Percentiles rank a stretch among this genome's conserved stretches.
phyloP scores from a whole-genome alignment of 208 protist genomes.

The Trypanosoma mega region DNA sequence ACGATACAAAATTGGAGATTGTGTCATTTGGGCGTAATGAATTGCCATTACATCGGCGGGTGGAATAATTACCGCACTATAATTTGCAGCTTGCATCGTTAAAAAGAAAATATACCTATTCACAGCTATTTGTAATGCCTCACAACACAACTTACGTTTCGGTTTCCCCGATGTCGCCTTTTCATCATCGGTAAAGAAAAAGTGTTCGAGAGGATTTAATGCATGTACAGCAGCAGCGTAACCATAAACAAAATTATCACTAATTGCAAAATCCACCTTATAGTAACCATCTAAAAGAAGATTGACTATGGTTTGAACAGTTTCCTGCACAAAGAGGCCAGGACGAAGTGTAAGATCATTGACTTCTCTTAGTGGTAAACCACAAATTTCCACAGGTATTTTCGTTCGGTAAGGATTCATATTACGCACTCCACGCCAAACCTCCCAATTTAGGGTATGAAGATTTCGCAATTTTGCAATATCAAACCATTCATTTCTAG shows the following conservation, averaged over 20 bases:
- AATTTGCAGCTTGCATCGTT: slow-evolving; percentile 86
- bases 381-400: slow-evolving; percentile 84
- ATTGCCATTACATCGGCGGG: slow-evolving; percentile 86
- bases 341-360: slow-evolving; percentile 71
- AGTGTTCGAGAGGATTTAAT: slow-evolving; percentile 49
- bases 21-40: slow-evolving; percentile 82
- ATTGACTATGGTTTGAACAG: slow-evolving; percentile 78
- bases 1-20: slow-evolving; percentile 66
- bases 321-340: slow-evolving; percentile 75
- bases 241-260: slow-evolving; percentile 65
- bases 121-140: slow-evolving; percentile 56
- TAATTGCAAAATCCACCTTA: slow-evolving; percentile 81
- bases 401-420: slow-evolving; percentile 82
- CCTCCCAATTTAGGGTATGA: slow-evolving; percentile 77
- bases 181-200: too few species aligned
- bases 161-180: too few species aligned
- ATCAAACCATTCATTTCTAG: slow-evolving; percentile 86
- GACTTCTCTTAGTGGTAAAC: slow-evolving; percentile 47
- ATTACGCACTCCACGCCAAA: slow-evolving; percentile 75
- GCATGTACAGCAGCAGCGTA: slow-evolving; percentile 60
- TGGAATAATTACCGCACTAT: slow-evolving; percentile 83
- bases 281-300: slow-evolving; percentile 82
- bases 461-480: slow-evolving; percentile 74
- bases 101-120: slow-evolving; percentile 90
- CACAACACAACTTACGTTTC: slow-evolving; percentile 20